phyloP scores from a whole-genome alignment of 495 filamentous ascomycete genomes.

The Clohesyomyces aquaticus region DNA sequence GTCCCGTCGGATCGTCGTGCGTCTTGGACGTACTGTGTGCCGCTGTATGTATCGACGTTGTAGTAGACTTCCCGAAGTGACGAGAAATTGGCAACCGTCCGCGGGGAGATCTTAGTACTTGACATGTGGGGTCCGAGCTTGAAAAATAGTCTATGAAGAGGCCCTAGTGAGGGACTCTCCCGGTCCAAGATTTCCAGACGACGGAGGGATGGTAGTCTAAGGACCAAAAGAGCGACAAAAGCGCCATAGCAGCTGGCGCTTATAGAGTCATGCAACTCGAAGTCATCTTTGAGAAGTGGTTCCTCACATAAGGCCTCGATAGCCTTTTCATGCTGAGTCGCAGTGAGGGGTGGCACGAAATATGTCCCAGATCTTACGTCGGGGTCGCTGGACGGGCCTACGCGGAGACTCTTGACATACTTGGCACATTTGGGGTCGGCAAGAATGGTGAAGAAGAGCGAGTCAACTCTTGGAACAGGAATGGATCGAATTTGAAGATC shows the following conservation, averaged over 20 bases:
- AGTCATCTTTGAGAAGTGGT: neutral
- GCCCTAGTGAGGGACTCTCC: neutral
- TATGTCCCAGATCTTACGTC: neutral
- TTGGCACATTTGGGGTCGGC: conserved; percentile 1
- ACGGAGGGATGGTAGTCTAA: neutral
- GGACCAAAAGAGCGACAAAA: neutral
- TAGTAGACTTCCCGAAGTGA: neutral
- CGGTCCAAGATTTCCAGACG: neutral
- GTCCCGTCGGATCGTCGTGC: neutral
- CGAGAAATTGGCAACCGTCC: neutral
- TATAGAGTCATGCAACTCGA: neutral
- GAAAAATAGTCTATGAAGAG: neutral
- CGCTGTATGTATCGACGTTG: neutral
- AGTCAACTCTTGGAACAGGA: conserved; percentile 10
- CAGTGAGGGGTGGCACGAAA: conserved; percentile 1
- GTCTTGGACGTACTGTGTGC: neutral
- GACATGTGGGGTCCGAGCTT: neutral
- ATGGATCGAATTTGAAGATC: conserved; percentile 7
- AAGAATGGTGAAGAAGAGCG: conserved; percentile 9
- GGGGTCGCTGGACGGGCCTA: neutral
- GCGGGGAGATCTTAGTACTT: neutral
- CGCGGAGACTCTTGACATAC: conserved; percentile 2
- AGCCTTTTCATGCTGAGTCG: neutral
- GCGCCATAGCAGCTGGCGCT: neutral
- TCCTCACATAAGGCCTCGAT: neutral